These are phyloP conservation scores for Komagataella ulmi DNA, from an alignment of 805 yeast species.

Conservation along the genomic window DNA sequence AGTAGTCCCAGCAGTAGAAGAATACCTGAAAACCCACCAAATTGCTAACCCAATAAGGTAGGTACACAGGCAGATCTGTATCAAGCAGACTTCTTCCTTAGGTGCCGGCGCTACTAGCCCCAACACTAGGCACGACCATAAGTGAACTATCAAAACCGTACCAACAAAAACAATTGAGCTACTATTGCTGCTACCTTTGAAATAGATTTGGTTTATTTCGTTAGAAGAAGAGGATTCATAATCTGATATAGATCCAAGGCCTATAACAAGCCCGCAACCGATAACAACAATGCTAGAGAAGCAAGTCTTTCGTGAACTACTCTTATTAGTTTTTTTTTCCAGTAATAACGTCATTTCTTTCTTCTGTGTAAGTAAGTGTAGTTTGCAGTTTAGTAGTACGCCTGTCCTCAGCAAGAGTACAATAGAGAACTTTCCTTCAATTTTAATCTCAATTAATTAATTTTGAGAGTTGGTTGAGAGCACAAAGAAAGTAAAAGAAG, in stretches of 20 bases:
- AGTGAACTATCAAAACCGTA: neutral
- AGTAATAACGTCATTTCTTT: too few relatives aligned
- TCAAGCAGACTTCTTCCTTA: neutral
- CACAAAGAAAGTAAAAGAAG: too few relatives aligned
- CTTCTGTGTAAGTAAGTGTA: too few relatives aligned
- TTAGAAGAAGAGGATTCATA: neutral
- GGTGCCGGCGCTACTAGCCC: neutral
- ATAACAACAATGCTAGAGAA: neutral
- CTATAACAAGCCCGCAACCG: neutral
- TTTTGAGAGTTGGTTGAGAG: too few relatives aligned
- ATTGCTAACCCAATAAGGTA: neutral
- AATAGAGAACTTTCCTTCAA: too few relatives aligned
- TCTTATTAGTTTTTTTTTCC: too few relatives aligned
- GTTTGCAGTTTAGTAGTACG: too few relatives aligned
- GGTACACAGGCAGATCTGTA: neutral
- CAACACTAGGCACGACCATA: neutral
- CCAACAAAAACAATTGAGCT: neutral
- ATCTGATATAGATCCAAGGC: neutral
- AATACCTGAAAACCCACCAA: neutral
- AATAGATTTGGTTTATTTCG: too few relatives aligned
- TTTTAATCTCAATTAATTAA: too few relatives aligned
- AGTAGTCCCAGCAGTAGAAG: too few relatives aligned
- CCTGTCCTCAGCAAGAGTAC: too few relatives aligned
- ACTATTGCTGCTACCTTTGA: neutral
- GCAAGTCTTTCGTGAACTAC: too few relatives aligned